Base-by-base conservation (phyloP, 2,329 filamentous ascomycete species). In the Clonostachys chloroleuca region DNA sequence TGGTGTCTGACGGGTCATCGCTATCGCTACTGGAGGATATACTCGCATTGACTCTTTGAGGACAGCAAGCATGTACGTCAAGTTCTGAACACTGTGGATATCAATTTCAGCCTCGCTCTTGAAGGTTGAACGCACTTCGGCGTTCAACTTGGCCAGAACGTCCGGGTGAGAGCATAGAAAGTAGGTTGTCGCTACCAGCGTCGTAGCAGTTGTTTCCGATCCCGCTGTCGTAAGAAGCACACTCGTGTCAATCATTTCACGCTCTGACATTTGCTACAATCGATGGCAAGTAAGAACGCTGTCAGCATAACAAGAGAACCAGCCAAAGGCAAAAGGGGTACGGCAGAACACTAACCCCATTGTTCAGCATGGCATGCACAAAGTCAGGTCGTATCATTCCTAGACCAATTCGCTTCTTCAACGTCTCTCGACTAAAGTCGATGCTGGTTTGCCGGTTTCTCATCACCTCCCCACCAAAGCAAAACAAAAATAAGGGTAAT, bases 121-220 rank as follows among this genome's bases (percentile, higher is more conserved):
- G 24, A 47, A 47, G 6, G 39, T 24, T 12, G 18, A 24, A 16
- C 37, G 24, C 16, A 49, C 18, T 13, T 49, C 47, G 12, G 34
- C 9, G 24, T 9, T 18, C 35, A 46, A 18, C 36, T 12, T 12
- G 7, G 9, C 13, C 12, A 20, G 17, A 7, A n/a, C 37, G 10
- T 39, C 34, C 2, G 43, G 43, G 33, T 46, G 13, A 10, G 12
- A 18, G 20, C 72, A 54, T 0, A 79, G 57, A 1, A 70, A 58
- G 45, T 65, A 75, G 0, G 69, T 70, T 0, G 61, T 56, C 2
- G 71, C 73, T 0, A 61, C 56, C 3, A 77, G 56, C 3, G 66
- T 55, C 0, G 72, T 72, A 0, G 72, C 71, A 0, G 71, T 75
- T 0, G 73, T 76, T 46, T 76, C 72, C 5, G 62, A 66, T 0